phyloP scores from a whole-genome alignment of 2,329 filamentous ascomycete species.

The Fusarium palustre region DNA sequence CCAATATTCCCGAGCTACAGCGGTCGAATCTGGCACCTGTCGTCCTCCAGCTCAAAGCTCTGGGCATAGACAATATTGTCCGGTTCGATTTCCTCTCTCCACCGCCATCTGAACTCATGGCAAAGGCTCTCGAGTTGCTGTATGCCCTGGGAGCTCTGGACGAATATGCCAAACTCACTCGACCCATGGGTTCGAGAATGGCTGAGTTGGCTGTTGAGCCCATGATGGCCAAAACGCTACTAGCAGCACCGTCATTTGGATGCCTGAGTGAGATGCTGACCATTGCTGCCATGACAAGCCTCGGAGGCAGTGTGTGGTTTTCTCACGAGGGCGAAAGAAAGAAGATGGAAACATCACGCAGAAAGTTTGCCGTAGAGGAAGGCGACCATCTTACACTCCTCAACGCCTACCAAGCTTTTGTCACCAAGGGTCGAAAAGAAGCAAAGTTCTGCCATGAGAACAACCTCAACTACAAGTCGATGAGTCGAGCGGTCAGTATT shows the following conservation, averaged over 20 bases:
- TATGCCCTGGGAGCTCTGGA: conserved; percentile 89
- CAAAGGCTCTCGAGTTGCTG: conserved; percentile 87
- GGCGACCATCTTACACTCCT: conserved; percentile 93
- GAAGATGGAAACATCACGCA: conserved; percentile 76
- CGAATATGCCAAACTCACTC: conserved; percentile 89
- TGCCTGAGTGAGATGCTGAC: conserved; percentile 89
- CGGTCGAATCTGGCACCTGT: conserved; percentile 89
- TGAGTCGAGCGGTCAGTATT: conserved; percentile 86
- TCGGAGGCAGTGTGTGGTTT: conserved; percentile 87
- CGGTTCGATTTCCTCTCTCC: conserved; percentile 90
- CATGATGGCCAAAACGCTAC: conserved; percentile 92
- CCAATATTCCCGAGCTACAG: conserved; percentile 90
- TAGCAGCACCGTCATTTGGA: conserved; percentile 78
- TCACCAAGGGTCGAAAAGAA: conserved; percentile 85
- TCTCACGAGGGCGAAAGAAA: conserved; percentile 82
- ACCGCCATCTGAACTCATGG: conserved; percentile 85
- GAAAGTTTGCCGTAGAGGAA: conserved; percentile 90
- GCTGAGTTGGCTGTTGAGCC: conserved; percentile 93
- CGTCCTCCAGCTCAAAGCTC: conserved; percentile 90
- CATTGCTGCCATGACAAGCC: conserved; percentile 92
- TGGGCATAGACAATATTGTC: conserved; percentile 94
- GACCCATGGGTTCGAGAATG: conserved; percentile 89
- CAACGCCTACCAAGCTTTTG: conserved; percentile 92
- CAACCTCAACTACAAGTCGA: conserved; percentile 84
- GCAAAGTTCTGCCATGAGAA: conserved; percentile 89